Conservation (phyloP, 2,329 filamentous ascomycete genomes). For the Chaetomium olivaceum region DNA sequence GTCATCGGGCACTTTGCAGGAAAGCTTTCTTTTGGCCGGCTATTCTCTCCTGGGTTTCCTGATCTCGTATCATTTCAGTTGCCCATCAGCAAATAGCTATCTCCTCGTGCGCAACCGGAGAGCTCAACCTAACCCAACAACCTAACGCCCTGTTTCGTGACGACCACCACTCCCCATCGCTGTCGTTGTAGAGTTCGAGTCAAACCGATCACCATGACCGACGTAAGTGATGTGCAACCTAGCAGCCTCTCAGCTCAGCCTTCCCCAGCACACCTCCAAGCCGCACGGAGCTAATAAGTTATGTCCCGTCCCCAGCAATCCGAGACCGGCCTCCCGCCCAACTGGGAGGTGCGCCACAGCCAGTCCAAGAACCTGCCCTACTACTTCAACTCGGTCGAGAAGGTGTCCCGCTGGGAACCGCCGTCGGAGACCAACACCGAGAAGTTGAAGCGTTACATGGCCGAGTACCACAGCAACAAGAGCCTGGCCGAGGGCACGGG, state of each 20-base stretch:
- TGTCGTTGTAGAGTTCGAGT: not conserved
- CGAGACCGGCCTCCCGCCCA: conserved; percentile 77
- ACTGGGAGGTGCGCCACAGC: conserved; percentile 96
- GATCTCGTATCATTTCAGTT: not conserved
- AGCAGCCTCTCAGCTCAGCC: too few species aligned
- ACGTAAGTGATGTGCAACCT: conserved; percentile 17
- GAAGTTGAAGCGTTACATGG: conserved; percentile 93
- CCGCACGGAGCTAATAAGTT: conserved; percentile 3
- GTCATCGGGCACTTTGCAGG: not conserved
- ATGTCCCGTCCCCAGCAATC: conserved; percentile 7
- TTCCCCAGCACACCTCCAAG: not conserved
- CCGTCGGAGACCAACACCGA: conserved; percentile 85
- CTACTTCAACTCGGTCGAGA: conserved; percentile 89
- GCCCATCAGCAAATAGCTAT: not conserved
- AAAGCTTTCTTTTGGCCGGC: not conserved
- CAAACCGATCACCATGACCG: conserved; percentile 17
- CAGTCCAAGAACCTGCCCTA: conserved; percentile 99
- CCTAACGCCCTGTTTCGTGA: not conserved
- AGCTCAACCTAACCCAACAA: not conserved
- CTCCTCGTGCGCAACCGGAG: not conserved
- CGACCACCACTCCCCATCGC: not conserved
- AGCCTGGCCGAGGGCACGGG: conserved; percentile 39
- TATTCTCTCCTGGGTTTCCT: not conserved
- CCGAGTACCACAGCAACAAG: conserved; percentile 70
- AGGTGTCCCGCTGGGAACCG: conserved; percentile 93